phyloP scores from a whole-genome alignment of 768 basidiomycete species.

The Krasilnikovozyma curviuscula region DNA sequence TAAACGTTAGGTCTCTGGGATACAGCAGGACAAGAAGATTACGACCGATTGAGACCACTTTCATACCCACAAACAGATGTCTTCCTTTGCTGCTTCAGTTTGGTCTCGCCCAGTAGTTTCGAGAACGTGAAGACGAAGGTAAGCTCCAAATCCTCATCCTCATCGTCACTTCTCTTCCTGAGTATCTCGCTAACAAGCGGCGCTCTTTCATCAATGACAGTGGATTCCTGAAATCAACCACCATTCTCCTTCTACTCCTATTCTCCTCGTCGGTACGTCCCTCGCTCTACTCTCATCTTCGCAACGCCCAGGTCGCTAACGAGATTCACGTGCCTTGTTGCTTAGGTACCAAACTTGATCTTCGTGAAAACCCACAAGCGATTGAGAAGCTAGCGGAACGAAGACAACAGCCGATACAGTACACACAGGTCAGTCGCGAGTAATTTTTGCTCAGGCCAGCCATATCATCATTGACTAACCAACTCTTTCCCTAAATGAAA shows the following conservation, averaged over 20 bases:
- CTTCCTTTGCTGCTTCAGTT: constrained; percentile 82
- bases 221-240: constrained; percentile 6
- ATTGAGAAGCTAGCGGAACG: constrained; percentile 28
- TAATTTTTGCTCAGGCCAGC: neutral
- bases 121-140: constrained; percentile 50
- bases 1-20: constrained; percentile 99
- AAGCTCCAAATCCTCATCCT: neutral
- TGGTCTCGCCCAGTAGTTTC: constrained; percentile 47
- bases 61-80: constrained; percentile 99
- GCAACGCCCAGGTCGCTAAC: neutral
- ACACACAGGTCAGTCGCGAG: constrained; percentile 15
- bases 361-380: too few relatives aligned
- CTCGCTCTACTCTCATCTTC: neutral
- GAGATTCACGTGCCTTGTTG: neutral
- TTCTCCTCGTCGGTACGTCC: constrained; percentile 30
- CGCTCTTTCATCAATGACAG: constrained; percentile 1
- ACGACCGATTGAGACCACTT: constrained; percentile 36
- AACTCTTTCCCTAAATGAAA: constrained; percentile 1
- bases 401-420: constrained; percentile 22
- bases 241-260: constrained; percentile 20
- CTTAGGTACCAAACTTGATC: neutral
- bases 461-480: neutral
- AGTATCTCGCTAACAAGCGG: neutral
- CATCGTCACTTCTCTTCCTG: neutral
- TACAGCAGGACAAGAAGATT: constrained; percentile 93